Conservation (phyloP, 2,329 filamentous ascomycete genomes). For the Pseudogymnoascus destructans region DNA sequence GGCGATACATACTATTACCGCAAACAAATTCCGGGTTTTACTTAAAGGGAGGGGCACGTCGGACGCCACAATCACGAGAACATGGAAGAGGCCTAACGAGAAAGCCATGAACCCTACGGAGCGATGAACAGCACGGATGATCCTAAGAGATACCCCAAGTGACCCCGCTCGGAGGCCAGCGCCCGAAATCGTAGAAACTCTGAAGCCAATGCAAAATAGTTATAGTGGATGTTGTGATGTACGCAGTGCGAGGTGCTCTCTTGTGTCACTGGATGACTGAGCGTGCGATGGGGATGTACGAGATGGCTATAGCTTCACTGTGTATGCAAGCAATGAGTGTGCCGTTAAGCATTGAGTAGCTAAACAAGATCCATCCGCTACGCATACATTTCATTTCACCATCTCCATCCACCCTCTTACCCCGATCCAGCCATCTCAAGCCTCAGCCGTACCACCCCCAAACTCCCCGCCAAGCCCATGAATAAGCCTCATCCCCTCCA, state of each 20-base stretch:
- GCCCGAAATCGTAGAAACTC: too few relatives aligned
- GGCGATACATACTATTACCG: not conserved
- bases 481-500: slow-evolving; percentile 31
- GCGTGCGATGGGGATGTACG: not conserved
- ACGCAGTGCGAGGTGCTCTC: not conserved
- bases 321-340: not conserved
- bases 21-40: not conserved
- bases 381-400: not conserved
- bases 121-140: not conserved
- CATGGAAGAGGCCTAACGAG: not conserved
- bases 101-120: not conserved
- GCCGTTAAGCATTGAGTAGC: not conserved
- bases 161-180: too few relatives aligned
- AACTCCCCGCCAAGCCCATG: slow-evolving; percentile 22
- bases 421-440: not conserved
- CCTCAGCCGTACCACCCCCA: not conserved
- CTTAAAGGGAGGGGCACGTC: not conserved
- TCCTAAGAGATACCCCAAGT: not conserved
- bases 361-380: not conserved
- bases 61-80: not conserved
- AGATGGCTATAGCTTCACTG: not conserved
- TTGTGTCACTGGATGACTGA: not conserved
- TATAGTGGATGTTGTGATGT: not conserved
- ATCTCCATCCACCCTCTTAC: not conserved
- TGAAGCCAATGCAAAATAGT: too few relatives aligned